Base-by-base conservation (phyloP, 495 filamentous ascomycete genomes). In the Penicillium salamii region DNA sequence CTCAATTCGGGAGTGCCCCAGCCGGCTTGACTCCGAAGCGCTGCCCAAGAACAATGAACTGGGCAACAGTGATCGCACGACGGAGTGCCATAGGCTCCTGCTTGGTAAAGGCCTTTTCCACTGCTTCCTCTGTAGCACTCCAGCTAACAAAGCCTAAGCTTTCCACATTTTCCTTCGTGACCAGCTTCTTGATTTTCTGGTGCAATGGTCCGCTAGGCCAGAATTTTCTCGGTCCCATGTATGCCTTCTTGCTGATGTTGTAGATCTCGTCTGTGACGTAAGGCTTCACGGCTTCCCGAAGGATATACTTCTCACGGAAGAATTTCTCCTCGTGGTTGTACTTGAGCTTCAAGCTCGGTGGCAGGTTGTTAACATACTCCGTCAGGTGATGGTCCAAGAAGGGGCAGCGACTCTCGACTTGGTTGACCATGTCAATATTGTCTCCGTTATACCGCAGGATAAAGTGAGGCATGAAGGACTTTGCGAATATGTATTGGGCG, bases 361-460 rank as follows among this genome's bases (percentile, higher is more conserved):
- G 78, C 3, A 79, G 56, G 1, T 38, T 33, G 48, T 77, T 78
- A 15, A 69, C 68, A 46, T 74, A 79, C 49, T 77, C 72, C 3
- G 74, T 70, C 3, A 80, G 54, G 5, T 69, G 55, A 46, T 80
- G 78, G 47, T 82, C 78, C 6, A 80, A 65, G 50, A 79, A 80
- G 1, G 78, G 75, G 7, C 72, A 63, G 1, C 76, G 62, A 1
- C 57, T 66, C 53, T 81, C 77, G 39, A 79, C 54, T 17, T 58
- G 62, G 49, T 80, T 66, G 9, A 67, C 72, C 76, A 80, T 80
- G 40, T 80, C 77, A 23, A 65, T 69, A 14, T 74, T 71, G 51
- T 82, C 77, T 19, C 76, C 75, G 0, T 76, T 55, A 42, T 58
- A 71, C 0, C 70, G 66, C 2, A 80, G 68, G 12, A 78, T 50